Evolutionary conservation across 345 rosid species (phyloP).

Genomic region (Brassica napus): Da-Ae NC_063446.1:14365001-14365500

Average conservation of each 20-base stretch:
- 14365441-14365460: too few relatives aligned
- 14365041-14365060: neutral
- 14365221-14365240: conserved; percentile 18
- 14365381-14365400: neutral
- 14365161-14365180: conserved; percentile 22
- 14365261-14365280: conserved; percentile 28
- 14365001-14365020: too few relatives aligned
- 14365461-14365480: conserved; percentile 5
- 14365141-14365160: neutral
- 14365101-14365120: conserved; percentile 1
- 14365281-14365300: conserved; percentile 18
- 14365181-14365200: conserved; percentile 26
- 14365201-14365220: conserved; percentile 38
- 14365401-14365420: neutral
- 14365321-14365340: neutral
- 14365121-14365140: neutral
- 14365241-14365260: conserved; percentile 25
- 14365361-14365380: conserved; percentile 20
- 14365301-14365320: neutral
- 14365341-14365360: conserved; percentile 8
- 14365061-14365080: conserved; percentile 40
- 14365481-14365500: conserved; percentile 6
- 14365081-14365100: conserved; percentile 1
- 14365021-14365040: too few relatives aligned
- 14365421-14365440: too few relatives aligned